These are phyloP conservation scores for Auricularia auricula-judae DNA, from an alignment of 768 basidiomycete species.

Conservation along the genomic window DNA sequence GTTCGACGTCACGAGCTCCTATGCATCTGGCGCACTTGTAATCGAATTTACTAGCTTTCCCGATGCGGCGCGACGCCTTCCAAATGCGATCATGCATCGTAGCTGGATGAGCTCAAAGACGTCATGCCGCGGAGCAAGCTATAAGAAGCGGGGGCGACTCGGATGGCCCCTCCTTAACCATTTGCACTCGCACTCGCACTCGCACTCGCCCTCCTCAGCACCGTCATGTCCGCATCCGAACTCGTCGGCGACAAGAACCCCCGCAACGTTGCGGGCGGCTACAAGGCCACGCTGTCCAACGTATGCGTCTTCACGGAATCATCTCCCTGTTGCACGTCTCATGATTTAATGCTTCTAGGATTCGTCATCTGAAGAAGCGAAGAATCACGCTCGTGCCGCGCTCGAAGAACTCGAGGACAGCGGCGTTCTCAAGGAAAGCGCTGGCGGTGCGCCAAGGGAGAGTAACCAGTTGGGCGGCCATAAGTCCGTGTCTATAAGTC, in stretches of 20 bases:
- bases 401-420: not conserved
- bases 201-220: too few species aligned
- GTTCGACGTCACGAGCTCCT: too few species aligned
- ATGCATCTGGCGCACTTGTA: too few species aligned
- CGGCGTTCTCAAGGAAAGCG: not conserved
- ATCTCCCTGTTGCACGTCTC: not conserved
- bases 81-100: too few species aligned
- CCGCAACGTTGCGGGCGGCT: not conserved
- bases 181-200: too few species aligned
- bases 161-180: too few species aligned
- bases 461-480: not conserved
- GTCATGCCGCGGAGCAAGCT: too few species aligned
- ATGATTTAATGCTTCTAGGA: not conserved
- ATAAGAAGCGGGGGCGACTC: too few species aligned
- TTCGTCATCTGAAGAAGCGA: not conserved
- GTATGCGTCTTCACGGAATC: not conserved
- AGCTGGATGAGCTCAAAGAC: too few species aligned
- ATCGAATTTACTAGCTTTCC: too few species aligned
- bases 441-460: not conserved
- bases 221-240: not conserved
- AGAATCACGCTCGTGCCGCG: not conserved
- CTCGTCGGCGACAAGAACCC: not conserved
- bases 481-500: not conserved
- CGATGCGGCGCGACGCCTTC: too few species aligned
- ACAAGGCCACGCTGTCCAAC: not conserved